phyloP scores from a whole-genome alignment of 2,329 filamentous ascomycete species.

The Sordariomycetes sp. region DNA sequence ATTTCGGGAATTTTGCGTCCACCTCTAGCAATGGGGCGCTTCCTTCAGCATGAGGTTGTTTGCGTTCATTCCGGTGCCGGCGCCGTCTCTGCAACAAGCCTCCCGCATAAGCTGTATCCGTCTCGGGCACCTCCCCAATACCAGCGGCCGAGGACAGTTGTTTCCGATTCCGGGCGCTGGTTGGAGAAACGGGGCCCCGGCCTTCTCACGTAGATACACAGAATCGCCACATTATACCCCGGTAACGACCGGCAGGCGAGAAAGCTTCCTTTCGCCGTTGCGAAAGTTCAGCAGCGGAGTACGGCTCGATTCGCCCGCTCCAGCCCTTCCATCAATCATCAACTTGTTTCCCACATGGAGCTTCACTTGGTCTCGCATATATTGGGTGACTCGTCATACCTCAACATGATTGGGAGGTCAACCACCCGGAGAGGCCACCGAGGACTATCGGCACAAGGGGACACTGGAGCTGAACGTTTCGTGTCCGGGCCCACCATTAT shows the following conservation, averaged over 20 bases:
- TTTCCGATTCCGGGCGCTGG: not conserved
- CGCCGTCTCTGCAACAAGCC: not conserved
- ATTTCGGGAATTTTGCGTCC: not conserved
- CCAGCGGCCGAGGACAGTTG: not conserved
- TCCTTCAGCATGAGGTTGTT: not conserved
- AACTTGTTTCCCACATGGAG: not conserved
- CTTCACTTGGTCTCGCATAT: not conserved
- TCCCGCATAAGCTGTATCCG: not conserved
- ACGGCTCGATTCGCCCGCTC: not conserved
- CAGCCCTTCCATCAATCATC: not conserved
- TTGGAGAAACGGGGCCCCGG: not conserved
- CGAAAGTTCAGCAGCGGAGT: not conserved
- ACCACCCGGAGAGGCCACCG: not conserved
- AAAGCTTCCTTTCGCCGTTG: not conserved
- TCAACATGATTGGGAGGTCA: not conserved
- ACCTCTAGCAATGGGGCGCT: not conserved
- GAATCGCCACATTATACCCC: not conserved
- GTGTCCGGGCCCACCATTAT: not conserved
- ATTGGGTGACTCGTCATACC: not conserved
- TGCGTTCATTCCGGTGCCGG: not conserved
- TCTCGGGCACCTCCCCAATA: not conserved
- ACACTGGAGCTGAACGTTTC: not conserved
- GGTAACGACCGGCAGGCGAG: not conserved
- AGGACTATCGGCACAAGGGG: not conserved
- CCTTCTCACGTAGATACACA: not conserved